Percentiles rank a stretch among this genome's conserved stretches.
Evolutionary conservation across 345 rosid genomes (phyloP).

Genomic region (Eucalyptus marginata): DNA sequence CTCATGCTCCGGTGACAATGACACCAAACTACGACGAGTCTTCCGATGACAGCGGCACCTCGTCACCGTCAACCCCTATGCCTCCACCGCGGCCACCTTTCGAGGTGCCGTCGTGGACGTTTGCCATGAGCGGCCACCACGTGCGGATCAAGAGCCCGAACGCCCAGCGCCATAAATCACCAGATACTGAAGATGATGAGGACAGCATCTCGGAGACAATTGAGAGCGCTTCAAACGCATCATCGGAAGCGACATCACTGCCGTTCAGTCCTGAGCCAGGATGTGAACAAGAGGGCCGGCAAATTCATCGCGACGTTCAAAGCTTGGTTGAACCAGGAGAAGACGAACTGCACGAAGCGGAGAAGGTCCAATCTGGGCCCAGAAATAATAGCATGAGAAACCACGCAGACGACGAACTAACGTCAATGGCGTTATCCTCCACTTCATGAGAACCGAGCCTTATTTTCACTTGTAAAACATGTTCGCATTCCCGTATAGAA

Average conservation of each 20-base stretch:
- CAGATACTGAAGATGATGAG: constrained; percentile 29
- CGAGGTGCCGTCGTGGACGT: constrained; percentile 52
- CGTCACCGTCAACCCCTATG: constrained; percentile 37
- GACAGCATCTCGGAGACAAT: background rate
- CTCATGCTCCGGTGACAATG: constrained; percentile 12
- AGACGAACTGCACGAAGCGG: constrained; percentile 40
- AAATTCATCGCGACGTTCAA: constrained; percentile 73
- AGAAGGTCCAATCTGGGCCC: constrained; percentile 56
- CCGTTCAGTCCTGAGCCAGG: constrained; percentile 72
- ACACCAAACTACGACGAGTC: background rate
- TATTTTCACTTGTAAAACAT: background rate
- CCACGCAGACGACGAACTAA: background rate
- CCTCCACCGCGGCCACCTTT: constrained; percentile 89
- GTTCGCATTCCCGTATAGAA: background rate
- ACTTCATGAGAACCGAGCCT: background rate
- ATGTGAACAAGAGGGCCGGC: constrained; percentile 71
- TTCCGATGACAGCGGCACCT: constrained; percentile 21
- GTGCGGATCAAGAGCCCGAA: constrained; percentile 50
- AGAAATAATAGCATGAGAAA: background rate
- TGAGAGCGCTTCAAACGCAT: background rate
- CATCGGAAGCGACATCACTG: background rate
- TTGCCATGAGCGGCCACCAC: constrained; percentile 45
- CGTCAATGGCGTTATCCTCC: background rate
- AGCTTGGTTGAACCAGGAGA: constrained; percentile 67
- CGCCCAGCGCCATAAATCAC: constrained; percentile 31